Base-by-base conservation (phyloP, 176 grass and related monocot species). In the Bonia amplexicaulis region DNA sequence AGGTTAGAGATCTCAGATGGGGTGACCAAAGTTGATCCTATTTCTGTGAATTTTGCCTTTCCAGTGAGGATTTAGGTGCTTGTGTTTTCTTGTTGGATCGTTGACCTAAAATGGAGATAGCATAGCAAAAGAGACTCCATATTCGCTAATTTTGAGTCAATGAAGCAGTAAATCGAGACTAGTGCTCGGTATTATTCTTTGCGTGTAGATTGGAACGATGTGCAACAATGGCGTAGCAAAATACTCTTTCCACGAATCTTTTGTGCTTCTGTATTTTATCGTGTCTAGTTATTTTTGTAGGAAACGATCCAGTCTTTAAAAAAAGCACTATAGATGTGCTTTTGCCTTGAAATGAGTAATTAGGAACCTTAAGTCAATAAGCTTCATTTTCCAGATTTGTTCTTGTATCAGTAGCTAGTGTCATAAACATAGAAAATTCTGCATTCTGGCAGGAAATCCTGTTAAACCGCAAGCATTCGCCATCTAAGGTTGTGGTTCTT, bases 1-100 rank as follows among this genome's bases (percentile, higher is more conserved):
- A 13, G 62, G n/a, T 9, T 60, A 5, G 61, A 70, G 85, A 91
- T 91, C 80, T 90, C 31, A 12, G 0, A 0, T 29, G 41, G 12
- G 4, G 5, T 39, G 27, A 10, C 55, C 19, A 8, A n/a, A 70
- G 52, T 73, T 67, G 52, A 26, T 39, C 60, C 3, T 69, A 11
- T 62, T 17, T 58, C n/a, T 69, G 60, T 4, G 11, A 75, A 75
- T 45, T 84, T 35, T 9, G 40, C 41, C 6, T 12, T 37, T 13
- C 3, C 20, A 5, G 13, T 17, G n/a, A 13, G 6, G 45, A 74
- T 80, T 80, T 59, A 41, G 22, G 20, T 49, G 48, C 0, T 25
- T 27, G 6, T 41, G 58, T 59, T 72, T 66, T 19, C 1, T 37
- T 22, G 9, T 7, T 7, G 42, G 8, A 44, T 23, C 33, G 49